A percentile compares a stretch with the other conserved stretches of the same genome.
Conservation (phyloP, 805 yeast species). For the Jamesozyma spencerorum region DNA sequence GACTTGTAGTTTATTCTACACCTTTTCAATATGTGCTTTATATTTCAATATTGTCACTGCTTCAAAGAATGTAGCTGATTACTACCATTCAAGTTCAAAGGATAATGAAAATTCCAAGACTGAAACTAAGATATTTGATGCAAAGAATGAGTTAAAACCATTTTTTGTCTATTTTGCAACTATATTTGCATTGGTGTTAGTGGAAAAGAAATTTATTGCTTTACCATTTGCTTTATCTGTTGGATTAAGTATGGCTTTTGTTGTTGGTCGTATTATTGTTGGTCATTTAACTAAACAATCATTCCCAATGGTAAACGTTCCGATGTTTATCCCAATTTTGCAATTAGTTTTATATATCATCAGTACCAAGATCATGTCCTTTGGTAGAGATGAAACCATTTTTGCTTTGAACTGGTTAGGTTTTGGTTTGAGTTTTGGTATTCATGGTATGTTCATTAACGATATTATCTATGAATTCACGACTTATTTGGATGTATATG, state of each 20-base stretch:
- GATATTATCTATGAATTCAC: conserved; percentile 79
- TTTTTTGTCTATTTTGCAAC: conserved; percentile 49
- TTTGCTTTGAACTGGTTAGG: conserved; percentile 54
- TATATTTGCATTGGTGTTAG: conserved; percentile 38
- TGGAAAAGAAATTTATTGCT: conserved; percentile 41
- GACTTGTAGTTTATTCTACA: conserved; percentile 40
- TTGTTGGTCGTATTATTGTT: conserved; percentile 81
- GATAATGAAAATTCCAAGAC: conserved; percentile 13
- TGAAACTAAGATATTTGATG: conserved; percentile 21
- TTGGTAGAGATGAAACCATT: conserved; percentile 36
- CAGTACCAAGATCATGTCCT: conserved; percentile 21
- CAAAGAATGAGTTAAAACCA: conserved; percentile 57
- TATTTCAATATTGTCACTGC: conserved; percentile 66
- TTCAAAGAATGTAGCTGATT: conserved; percentile 46
- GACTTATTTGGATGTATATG: conserved; percentile 75
- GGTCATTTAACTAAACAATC: conserved; percentile 76
- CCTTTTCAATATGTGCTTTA: conserved; percentile 49
- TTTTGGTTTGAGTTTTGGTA: conserved; percentile 54
- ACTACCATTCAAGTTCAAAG: conserved; percentile 29
- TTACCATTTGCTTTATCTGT: conserved; percentile 60
- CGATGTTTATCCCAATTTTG: conserved; percentile 54
- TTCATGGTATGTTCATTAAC: conserved; percentile 64
- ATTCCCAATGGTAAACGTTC: conserved; percentile 67
- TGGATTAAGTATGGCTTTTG: conserved; percentile 71
- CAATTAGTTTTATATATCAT: conserved; percentile 34